Conservation (phyloP, 169 alveolate genomes). For the Theileria orientalis region DNA sequence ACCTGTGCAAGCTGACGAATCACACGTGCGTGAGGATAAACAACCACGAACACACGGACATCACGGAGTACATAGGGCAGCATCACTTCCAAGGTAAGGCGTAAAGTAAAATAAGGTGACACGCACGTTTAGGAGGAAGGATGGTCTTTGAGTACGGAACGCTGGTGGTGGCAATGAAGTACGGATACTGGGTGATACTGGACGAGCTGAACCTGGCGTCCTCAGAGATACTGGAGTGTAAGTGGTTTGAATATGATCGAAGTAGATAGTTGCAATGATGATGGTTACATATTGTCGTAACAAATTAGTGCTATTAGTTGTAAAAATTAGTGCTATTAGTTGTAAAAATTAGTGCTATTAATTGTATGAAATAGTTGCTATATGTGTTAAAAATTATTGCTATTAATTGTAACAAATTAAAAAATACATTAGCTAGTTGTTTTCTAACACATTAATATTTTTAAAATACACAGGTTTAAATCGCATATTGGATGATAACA, state of each 20-base stretch:
- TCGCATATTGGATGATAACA: conserved; percentile 97
- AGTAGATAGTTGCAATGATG: conserved; percentile 22
- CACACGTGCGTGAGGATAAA: conserved; percentile 96
- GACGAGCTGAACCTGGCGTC: conserved; percentile 99
- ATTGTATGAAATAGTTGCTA: too few relatives aligned
- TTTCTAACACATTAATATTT: too few relatives aligned
- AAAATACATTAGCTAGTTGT: too few relatives aligned
- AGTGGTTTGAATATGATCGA: not conserved
- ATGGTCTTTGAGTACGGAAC: conserved; percentile 95
- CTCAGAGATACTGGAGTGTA: conserved; percentile 91
- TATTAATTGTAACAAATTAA: too few relatives aligned
- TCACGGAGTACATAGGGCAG: conserved; percentile 98
- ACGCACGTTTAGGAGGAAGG: not conserved
- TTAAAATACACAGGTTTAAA: conserved; percentile 83
- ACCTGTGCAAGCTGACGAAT: conserved; percentile 91
- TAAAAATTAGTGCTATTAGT: too few relatives aligned
- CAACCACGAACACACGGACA: conserved; percentile 98
- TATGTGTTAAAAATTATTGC: too few relatives aligned
- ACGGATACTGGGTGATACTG: conserved; percentile 98
- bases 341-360: too few relatives aligned
- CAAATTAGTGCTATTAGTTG: too few relatives aligned
- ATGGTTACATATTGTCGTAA: not conserved
- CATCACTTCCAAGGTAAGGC: conserved; percentile 88
- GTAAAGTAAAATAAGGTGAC: conserved; percentile 72
- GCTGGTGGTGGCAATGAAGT: conserved; percentile 94